Percentiles rank a stretch among this genome's conserved stretches.
phyloP scores from a whole-genome alignment of 1,284 basidiomycete species.

The Pseudozyma tsukubaensis region DNA sequence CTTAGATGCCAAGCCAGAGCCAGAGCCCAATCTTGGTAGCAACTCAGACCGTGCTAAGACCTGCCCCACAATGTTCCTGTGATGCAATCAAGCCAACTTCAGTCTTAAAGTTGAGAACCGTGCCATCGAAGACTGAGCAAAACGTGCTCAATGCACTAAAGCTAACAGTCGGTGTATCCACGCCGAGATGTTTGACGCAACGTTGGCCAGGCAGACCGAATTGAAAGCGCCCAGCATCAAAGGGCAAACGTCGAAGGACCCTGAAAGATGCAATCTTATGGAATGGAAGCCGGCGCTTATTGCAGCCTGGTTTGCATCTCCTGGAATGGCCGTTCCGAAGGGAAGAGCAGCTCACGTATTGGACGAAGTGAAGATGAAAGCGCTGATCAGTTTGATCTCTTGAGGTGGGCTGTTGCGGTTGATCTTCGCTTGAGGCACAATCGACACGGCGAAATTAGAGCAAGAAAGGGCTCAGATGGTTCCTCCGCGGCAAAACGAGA shows the following conservation, averaged over 20 bases:
- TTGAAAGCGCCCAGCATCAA: too few species aligned
- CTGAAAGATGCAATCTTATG: background rate
- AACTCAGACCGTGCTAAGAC: background rate
- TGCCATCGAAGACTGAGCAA: background rate
- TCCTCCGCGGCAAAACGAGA: slow-evolving; percentile 25
- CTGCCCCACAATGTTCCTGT: slow-evolving; percentile 4
- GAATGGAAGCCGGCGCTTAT: too few species aligned
- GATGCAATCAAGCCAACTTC: background rate
- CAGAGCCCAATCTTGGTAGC: background rate
- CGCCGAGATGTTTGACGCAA: too few species aligned
- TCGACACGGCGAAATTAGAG: background rate
- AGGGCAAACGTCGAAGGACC: background rate
- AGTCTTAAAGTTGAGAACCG: background rate
- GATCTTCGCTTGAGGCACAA: background rate
- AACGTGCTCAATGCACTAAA: too few species aligned
- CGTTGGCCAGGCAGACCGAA: too few species aligned
- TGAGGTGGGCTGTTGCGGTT: background rate
- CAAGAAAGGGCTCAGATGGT: background rate
- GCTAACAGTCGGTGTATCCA: too few species aligned
- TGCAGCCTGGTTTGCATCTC: background rate
- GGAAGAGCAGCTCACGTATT: background rate
- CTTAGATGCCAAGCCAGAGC: slow-evolving; percentile 18
- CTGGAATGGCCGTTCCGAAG: slow-evolving; percentile 1
- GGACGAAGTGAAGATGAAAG: background rate
- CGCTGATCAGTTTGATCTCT: too few species aligned